Conservation (phyloP, 768 basidiomycete genomes). For the Vararia minispora region DNA sequence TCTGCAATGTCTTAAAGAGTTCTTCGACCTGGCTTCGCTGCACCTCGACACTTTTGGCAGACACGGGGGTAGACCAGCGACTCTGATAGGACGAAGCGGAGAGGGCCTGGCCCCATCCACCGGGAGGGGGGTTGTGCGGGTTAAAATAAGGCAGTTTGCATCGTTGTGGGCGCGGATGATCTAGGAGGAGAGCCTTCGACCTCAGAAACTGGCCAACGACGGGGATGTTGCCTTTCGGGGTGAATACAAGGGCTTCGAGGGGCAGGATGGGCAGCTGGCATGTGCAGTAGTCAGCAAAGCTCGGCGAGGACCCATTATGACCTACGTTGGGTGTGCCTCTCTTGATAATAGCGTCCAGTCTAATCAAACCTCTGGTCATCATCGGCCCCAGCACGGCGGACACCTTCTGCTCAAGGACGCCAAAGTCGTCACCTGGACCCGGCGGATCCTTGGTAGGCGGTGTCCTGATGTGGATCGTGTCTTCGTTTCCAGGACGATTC, state of each 20-base stretch:
- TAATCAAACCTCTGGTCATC: conserved; percentile 75
- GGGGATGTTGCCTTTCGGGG: conserved; percentile 85
- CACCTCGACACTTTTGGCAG: conserved; percentile 77
- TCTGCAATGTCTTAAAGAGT: conserved; percentile 79
- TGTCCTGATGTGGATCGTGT: conserved; percentile 71
- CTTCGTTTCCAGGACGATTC: conserved; percentile 32
- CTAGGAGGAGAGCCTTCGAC: conserved; percentile 56
- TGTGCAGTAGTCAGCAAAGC: no score
- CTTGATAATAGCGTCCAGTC: conserved; percentile 66
- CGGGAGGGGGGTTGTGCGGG: conserved; percentile 77
- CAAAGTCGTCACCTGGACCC: conserved; percentile 64
- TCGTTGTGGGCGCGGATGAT: conserved; percentile 63
- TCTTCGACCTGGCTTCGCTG: conserved; percentile 92
- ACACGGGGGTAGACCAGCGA: conserved; percentile 48
- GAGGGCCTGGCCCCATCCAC: conserved; percentile 40
- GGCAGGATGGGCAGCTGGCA: conserved; percentile 75
- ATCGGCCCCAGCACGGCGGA: conserved; percentile 72
- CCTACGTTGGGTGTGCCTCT: conserved; percentile 55
- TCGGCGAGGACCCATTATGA: no score
- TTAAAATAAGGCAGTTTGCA: conserved; percentile 65
- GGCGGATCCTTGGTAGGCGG: conserved; percentile 39
- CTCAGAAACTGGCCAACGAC: conserved; percentile 72
- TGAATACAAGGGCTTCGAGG: conserved; percentile 82
- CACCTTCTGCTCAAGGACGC: conserved; percentile 78
- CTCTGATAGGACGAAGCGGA: conserved; percentile 28